These are phyloP conservation scores for Urtica urens DNA, from an alignment of 306 rosid species.

Conservation along the genomic window DNA sequence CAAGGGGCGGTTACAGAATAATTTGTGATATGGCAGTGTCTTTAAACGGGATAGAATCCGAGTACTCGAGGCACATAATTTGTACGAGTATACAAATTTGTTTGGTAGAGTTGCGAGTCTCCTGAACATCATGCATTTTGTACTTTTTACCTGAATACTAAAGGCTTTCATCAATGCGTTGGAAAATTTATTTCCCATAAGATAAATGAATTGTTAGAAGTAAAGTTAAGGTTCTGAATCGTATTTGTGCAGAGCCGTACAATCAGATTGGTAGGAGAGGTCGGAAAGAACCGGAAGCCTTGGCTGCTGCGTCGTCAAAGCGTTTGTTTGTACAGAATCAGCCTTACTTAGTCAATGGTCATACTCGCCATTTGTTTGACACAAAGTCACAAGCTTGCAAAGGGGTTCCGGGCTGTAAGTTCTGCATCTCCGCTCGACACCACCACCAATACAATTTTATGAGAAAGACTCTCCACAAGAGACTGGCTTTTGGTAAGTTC, in stretches of 20 bases:
- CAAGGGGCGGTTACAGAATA: too few species aligned
- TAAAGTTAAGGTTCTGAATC: too few species aligned
- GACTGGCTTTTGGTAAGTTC: slow-evolving; percentile 69
- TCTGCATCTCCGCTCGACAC: slow-evolving; percentile 52
- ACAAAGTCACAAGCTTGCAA: slow-evolving; percentile 45
- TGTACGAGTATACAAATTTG: too few species aligned
- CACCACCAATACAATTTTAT: slow-evolving; percentile 60
- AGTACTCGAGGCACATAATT: too few species aligned
- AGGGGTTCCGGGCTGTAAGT: slow-evolving; percentile 61
- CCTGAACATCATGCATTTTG: too few species aligned
- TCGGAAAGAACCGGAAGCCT: slow-evolving; percentile 91
- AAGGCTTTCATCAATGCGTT: too few species aligned
- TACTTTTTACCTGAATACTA: too few species aligned
- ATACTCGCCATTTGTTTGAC: slow-evolving; percentile 60
- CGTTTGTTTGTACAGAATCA: slow-evolving; percentile 92
- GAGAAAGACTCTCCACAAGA: slow-evolving; percentile 76
- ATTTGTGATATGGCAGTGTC: too few species aligned
- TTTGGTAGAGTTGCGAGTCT: too few species aligned
- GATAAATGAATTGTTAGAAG: too few species aligned
- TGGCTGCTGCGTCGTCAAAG: slow-evolving; percentile 89
- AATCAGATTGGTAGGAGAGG: slow-evolving; percentile 89
- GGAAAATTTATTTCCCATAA: too few species aligned
- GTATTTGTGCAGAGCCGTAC: slow-evolving; percentile 67
- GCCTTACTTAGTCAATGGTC: slow-evolving; percentile 78
- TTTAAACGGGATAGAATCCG: too few species aligned